Percentiles rank a stretch among this genome's conserved stretches.
These are phyloP conservation scores for Stellera chamaejasme DNA, from an alignment of 345 rosid species.

Conservation along the genomic window DNA sequence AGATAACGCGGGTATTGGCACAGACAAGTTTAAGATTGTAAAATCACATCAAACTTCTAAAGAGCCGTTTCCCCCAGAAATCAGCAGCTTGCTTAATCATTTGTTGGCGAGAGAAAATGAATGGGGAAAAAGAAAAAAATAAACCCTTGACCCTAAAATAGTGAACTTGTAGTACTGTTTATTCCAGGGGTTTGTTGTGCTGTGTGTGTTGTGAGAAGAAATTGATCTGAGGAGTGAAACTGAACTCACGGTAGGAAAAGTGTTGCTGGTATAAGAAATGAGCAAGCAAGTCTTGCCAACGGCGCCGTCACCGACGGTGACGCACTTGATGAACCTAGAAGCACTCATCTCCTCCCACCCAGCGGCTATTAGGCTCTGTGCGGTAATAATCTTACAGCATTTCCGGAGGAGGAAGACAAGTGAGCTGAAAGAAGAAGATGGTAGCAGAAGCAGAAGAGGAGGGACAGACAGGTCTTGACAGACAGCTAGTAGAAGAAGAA, in stretches of 20 bases:
- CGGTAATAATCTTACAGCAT: slow-evolving; percentile 6
- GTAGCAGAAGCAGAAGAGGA: too few species aligned
- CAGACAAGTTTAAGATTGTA: too few species aligned
- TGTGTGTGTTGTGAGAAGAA: too few species aligned
- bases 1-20: too few species aligned
- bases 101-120: background rate
- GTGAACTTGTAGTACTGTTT: background rate
- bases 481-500: too few species aligned
- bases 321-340: slow-evolving; percentile 75
- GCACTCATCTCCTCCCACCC: slow-evolving; percentile 36
- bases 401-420: background rate
- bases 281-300: slow-evolving; percentile 85
- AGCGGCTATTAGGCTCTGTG: slow-evolving; percentile 1
- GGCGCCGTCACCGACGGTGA: slow-evolving; percentile 77
- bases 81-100: background rate
- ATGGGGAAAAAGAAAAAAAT: background rate
- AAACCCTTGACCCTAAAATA: background rate
- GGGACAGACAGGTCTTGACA: too few species aligned
- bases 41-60: too few species aligned
- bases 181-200: background rate
- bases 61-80: too few species aligned
- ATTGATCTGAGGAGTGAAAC: background rate
- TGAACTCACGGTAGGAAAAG: slow-evolving; percentile 61
- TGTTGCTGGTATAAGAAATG: slow-evolving; percentile 73
- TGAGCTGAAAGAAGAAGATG: too few species aligned